Evolutionary conservation across 495 filamentous ascomycete species (phyloP), one percentile per base, ranked within the genome.

Genomic region (Aspergillus avenaceus): DNA sequence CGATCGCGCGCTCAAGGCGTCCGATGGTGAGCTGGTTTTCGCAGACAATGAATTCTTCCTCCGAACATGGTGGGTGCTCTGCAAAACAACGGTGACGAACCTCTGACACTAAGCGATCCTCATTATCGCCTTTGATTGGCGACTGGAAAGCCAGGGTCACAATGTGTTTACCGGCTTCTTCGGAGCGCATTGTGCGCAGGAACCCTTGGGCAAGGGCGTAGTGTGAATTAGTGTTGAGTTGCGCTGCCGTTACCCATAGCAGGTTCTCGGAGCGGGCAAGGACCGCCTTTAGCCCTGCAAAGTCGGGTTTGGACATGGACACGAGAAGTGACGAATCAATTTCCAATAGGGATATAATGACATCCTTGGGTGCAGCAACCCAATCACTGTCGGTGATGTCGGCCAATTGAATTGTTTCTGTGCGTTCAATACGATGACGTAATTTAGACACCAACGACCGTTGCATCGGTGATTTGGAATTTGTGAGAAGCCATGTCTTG

Each of bases 151-250:
- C 62, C 29, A 50, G 14, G 19, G 55, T 49, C 16, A 57, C 31
- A 47, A 65, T 42, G 5, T 59, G 56, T 27, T 55, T 50, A 9
- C 53, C 62, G 22, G 41, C 49, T 5, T 49, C 16, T 12, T 52
- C 41, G 0, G 59, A 25, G 3, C 44, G 55, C 32, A 27, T 58
- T 3, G 11, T 49, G 29, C 38, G 49, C 29, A 41, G 53, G 51
- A 46, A 28, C 1, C 41, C 55, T 9, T 38, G 47, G 22, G 38
- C 40, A 19, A 13, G 28, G n/a, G 23, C 28, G 18, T 41, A 45
- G 55, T 53, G 4, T 8, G 40, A 40, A 9, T 57, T 38, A 26
- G 21, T 23, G 1, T 53, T 14, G 9, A 41, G 5, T 6, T 22
- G 18, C 18, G 50, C 13, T 2, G 32, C 42, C 8, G 50, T 47